phyloP scores from a whole-genome alignment of 2,329 filamentous ascomycete species.

The Cercospora zeae-maydis region DNA sequence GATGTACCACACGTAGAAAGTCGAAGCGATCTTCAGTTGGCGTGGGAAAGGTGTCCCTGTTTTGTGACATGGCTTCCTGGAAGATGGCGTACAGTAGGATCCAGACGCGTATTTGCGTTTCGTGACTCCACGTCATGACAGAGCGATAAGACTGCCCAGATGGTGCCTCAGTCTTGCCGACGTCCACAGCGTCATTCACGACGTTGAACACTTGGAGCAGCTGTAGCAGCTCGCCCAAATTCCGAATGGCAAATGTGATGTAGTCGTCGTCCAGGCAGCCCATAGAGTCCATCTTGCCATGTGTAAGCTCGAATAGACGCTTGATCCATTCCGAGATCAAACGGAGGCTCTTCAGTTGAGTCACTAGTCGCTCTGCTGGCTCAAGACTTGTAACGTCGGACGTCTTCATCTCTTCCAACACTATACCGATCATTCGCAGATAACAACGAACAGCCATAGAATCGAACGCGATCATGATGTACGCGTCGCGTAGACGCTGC shows the following conservation, averaged over 20 bases:
- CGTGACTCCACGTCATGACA: conserved; percentile 57
- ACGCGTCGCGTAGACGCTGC: conserved; percentile 86
- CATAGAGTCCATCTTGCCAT: conserved; percentile 68
- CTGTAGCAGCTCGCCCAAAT: conserved; percentile 67
- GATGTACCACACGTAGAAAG: conserved; percentile 76
- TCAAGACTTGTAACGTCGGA: conserved; percentile 55
- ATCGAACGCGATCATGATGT: conserved; percentile 75
- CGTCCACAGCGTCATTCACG: conserved; percentile 79
- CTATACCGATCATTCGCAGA: conserved; percentile 78
- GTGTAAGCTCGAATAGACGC: conserved; percentile 62
- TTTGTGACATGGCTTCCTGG: conserved; percentile 68
- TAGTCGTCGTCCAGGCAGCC: conserved; percentile 82
- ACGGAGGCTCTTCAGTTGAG: conserved; percentile 72
- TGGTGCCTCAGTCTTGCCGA: conserved; percentile 66
- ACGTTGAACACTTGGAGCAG: conserved; percentile 76
- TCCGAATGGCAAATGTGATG: conserved; percentile 66
- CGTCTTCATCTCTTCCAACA: conserved; percentile 66
- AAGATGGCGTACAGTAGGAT: conserved; percentile 79
- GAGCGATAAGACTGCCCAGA: conserved; percentile 35
- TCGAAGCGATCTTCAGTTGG: conserved; percentile 72
- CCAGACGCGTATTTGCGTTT: conserved; percentile 86
- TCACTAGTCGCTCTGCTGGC: conserved; percentile 62
- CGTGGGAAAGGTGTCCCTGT: conserved; percentile 59
- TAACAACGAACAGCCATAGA: conserved; percentile 88
- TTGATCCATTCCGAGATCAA: conserved; percentile 73